Conservation (phyloP, 208 protist genomes). For the Trypanosomatidae sp. region DNA sequence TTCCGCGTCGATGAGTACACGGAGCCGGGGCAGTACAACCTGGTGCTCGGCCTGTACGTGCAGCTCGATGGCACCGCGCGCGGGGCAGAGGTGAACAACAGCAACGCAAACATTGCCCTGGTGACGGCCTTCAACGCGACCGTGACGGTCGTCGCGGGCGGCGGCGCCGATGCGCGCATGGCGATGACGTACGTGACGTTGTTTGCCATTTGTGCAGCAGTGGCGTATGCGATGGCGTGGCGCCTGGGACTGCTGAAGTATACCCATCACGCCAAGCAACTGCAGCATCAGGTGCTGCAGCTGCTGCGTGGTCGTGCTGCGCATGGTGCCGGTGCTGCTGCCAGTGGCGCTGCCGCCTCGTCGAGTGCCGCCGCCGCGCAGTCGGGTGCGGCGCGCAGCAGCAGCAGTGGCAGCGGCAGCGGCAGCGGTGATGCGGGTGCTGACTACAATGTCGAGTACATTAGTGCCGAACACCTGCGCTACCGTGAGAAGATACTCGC, state of each 20-base stretch:
- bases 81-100: too few relatives aligned
- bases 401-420: constrained; percentile 2
- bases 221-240: constrained; percentile 27
- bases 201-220: constrained; percentile 26
- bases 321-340: too few relatives aligned
- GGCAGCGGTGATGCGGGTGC: constrained; percentile 25
- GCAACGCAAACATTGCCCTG: constrained; percentile 26
- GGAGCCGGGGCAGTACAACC: constrained; percentile 73
- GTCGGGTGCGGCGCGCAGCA: background rate
- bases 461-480: constrained; percentile 61
- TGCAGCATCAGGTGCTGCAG: too few relatives aligned
- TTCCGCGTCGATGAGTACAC: constrained; percentile 55
- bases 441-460: constrained; percentile 67
- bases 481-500: constrained; percentile 53
- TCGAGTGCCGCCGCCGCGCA: background rate
- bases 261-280: constrained; percentile 4
- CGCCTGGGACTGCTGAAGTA: constrained; percentile 40
- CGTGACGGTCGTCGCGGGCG: constrained; percentile 44
- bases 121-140: constrained; percentile 61
- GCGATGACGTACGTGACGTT: constrained; percentile 78
- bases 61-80: constrained; percentile 39
- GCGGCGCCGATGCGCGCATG: constrained; percentile 64
- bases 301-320: too few relatives aligned
- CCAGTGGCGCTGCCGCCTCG: constrained; percentile 4
- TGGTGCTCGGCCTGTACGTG: constrained; percentile 69